phyloP scores from a whole-genome alignment of 345 rosid genomes.

The Euphorbia tirucalli region DNA sequence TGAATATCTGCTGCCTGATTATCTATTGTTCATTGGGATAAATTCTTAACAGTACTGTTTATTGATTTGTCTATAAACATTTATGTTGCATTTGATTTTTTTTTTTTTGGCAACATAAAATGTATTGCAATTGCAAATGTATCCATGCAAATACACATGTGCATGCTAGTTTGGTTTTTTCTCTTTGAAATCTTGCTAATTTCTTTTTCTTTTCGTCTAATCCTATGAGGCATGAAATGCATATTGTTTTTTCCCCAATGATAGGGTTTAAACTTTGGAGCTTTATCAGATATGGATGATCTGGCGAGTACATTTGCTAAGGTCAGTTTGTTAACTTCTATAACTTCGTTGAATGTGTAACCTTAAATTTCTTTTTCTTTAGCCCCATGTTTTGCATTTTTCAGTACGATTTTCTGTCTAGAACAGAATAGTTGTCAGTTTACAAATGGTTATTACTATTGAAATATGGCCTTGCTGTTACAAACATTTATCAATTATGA shows the following conservation, averaged over 20 bases:
- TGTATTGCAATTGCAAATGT: not conserved
- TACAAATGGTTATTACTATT: not conserved
- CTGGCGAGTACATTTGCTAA: not conserved
- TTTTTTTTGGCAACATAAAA: not conserved
- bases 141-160: not conserved
- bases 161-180: not conserved
- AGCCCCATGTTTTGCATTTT: not conserved
- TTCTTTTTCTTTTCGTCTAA: not conserved
- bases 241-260: not conserved
- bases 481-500: not conserved
- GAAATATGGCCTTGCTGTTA: not conserved
- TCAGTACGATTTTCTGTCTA: not conserved
- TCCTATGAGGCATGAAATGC: not conserved
- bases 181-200: not conserved
- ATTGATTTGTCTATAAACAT: not conserved
- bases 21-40: not conserved
- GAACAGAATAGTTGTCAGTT: not conserved
- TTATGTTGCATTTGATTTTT: not conserved
- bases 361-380: not conserved
- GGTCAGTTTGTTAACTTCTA: not conserved
- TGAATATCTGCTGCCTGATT: not conserved
- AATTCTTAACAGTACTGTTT: not conserved
- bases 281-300: conserved; percentile 4
- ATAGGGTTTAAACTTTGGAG: not conserved
- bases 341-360: not conserved